Conservation (phyloP, 2,329 filamentous ascomycete genomes). For the Tolypocladium inflatum region DNA sequence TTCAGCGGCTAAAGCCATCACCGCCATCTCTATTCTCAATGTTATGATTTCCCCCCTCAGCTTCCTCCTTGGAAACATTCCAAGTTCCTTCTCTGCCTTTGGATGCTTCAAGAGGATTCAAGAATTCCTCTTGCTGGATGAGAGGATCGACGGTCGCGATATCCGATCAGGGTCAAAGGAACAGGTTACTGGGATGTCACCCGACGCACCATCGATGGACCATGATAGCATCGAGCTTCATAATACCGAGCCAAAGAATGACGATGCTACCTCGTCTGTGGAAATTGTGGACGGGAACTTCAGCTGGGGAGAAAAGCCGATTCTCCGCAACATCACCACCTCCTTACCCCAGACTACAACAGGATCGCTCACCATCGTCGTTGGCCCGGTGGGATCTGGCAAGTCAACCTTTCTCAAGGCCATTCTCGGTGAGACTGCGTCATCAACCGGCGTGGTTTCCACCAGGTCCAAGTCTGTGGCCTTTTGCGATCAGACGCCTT, state of each 20-base stretch:
- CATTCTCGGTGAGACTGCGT: slow-evolving; percentile 17
- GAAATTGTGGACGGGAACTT: slow-evolving; percentile 14
- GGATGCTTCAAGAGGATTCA: slow-evolving; percentile 21
- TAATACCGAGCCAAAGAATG: neutral
- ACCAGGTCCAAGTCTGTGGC: slow-evolving; percentile 15
- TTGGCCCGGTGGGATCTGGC: slow-evolving; percentile 21
- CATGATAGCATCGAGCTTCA: slow-evolving; percentile 4
- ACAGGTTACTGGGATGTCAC: neutral
- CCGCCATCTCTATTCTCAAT: slow-evolving; percentile 17
- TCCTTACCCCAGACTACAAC: slow-evolving; percentile 8
- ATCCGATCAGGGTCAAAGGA: slow-evolving; percentile 3
- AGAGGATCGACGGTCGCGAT: slow-evolving; percentile 13
- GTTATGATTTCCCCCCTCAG: slow-evolving; percentile 18
- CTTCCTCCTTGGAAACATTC: slow-evolving; percentile 14
- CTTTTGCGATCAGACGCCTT: slow-evolving; percentile 21
- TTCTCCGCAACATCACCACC: slow-evolving; percentile 14
- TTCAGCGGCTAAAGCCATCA: slow-evolving; percentile 19
- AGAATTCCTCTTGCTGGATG: slow-evolving; percentile 15
- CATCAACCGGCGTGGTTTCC: slow-evolving; percentile 11
- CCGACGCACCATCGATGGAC: no score
- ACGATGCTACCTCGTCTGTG: slow-evolving; percentile 4
- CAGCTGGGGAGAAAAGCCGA: slow-evolving; percentile 15
- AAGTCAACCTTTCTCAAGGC: slow-evolving; percentile 22
- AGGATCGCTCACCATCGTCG: slow-evolving; percentile 17
- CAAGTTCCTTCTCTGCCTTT: slow-evolving; percentile 14